A percentile compares a stretch with the other conserved stretches of the same genome.
phyloP scores from a whole-genome alignment of 192 early-diverging fungal species.

The Gaertneriomyces sp. region DNA sequence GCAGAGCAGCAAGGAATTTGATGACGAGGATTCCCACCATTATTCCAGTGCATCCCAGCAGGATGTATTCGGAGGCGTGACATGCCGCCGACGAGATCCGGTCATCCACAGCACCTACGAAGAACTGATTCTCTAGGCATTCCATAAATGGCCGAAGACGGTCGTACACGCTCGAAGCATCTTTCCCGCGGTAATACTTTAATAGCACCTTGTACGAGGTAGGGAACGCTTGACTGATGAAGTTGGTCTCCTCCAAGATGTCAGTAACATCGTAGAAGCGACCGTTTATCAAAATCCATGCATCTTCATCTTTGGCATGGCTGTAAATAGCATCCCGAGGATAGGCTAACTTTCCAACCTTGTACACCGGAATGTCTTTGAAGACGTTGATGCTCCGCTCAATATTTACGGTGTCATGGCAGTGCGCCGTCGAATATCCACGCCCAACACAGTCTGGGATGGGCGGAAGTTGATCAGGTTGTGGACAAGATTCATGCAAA shows the following conservation, averaged over 20 bases:
- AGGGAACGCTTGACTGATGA: slow-evolving; percentile 14
- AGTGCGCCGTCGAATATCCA: slow-evolving; percentile 27
- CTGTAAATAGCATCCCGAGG: slow-evolving; percentile 50
- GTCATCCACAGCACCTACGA: slow-evolving; percentile 79
- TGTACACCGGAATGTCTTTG: slow-evolving; percentile 26
- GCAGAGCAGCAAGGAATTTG: slow-evolving; percentile 95
- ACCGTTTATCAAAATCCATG: slow-evolving; percentile 68
- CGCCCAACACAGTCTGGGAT: not conserved
- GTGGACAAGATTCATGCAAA: not conserved
- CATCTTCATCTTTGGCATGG: slow-evolving; percentile 53
- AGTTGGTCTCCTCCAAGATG: slow-evolving; percentile 30
- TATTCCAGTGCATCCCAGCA: slow-evolving; percentile 74
- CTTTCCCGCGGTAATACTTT: slow-evolving; percentile 26
- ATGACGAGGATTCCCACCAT: slow-evolving; percentile 82
- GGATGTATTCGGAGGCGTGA: slow-evolving; percentile 81
- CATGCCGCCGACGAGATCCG: slow-evolving; percentile 61
- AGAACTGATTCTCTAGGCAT: slow-evolving; percentile 83
- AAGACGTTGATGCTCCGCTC: slow-evolving; percentile 30
- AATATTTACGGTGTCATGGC: slow-evolving; percentile 33
- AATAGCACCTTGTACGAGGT: slow-evolving; percentile 55
- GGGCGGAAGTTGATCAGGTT: not conserved
- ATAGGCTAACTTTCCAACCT: slow-evolving; percentile 37
- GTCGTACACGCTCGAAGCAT: slow-evolving; percentile 53
- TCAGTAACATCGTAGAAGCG: slow-evolving; percentile 76
- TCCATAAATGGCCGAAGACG: slow-evolving; percentile 59